A percentile compares a stretch with the other conserved stretches of the same genome.
phyloP scores from a whole-genome alignment of 306 rosid species.

The Corylus heterophylla region DNA sequence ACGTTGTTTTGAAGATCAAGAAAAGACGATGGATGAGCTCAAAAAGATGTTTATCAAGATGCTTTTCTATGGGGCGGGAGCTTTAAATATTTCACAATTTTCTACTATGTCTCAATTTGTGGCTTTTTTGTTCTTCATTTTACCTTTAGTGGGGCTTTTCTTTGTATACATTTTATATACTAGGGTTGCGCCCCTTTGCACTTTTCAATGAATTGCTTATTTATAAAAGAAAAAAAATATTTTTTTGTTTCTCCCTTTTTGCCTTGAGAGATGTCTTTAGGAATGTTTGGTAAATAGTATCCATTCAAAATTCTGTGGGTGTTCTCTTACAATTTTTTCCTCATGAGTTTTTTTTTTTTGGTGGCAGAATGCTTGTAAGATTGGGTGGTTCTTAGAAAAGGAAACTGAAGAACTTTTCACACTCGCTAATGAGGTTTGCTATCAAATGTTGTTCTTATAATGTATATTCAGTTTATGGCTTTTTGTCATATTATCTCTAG shows the following conservation, averaged over 20 bases:
- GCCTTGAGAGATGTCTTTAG: background rate
- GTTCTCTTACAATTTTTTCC: slow-evolving; percentile 3
- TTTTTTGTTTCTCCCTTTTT: background rate
- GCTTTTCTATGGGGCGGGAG: no score
- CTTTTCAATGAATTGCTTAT: no score
- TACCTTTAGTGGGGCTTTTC: no score
- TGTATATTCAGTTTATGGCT: background rate
- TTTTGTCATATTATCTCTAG: slow-evolving; percentile 10
- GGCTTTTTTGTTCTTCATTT: no score
- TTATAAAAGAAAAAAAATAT: background rate
- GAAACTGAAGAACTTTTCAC: slow-evolving; percentile 58
- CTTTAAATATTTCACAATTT: no score
- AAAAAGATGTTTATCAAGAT: no score
- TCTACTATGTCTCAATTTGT: no score
- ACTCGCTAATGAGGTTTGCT: slow-evolving; percentile 66
- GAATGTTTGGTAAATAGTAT: background rate
- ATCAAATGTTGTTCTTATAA: background rate
- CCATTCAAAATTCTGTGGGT: background rate
- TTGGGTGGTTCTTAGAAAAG: slow-evolving; percentile 67
- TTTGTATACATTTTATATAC: no score
- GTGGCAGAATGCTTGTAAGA: slow-evolving; percentile 69
- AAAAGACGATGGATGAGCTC: no score
- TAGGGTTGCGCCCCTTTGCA: no score
- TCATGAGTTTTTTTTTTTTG: slow-evolving; percentile 1
- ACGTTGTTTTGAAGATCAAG: no score